Evolutionary conservation across 192 early-diverging fungal genomes (phyloP), one percentile per base, ranked within the genome.

Genomic region (Entomortierella parvispora): DNA sequence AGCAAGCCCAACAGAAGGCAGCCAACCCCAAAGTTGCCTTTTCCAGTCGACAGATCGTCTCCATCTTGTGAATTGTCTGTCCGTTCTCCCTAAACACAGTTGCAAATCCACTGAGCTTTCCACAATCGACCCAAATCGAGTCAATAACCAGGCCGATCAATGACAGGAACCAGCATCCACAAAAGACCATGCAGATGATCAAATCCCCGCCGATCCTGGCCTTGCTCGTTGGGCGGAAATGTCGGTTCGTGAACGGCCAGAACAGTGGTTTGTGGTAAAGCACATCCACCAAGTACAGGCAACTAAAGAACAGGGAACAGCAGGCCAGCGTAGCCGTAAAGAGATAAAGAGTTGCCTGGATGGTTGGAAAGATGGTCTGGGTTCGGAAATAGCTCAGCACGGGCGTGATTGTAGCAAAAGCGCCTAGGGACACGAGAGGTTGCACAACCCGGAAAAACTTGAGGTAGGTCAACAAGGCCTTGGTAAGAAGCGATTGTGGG

Each of bases 181-280:
- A 64, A 47, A 77, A 77, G 40, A 68, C 53, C 65, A 77, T 77
- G 40, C 65, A 77, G 45, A 77, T 55, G 4, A 77, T 68, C 61
- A 77, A 37, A 53, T 77, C 74, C 1, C 65, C 74, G 0, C 74
- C 74, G 18, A 77, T 77, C 40, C 74, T 51, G 5, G 66, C 74
- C 23, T 37, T 62, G 26, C 65, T 68, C 1, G 74, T 68, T 15
- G 47, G 53, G 23, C 74, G 65, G 55, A 77, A 68, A 52, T 77
- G 60, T 46, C 47, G 51, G 48, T 77, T 56, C 7, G 65, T 77
- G 11, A 77, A 77, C 10, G 74, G 74, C 74, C 74, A 77, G 51
- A 77, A 77, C 9, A 77, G 22, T 4, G 74, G 74, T 63, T 77
- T 77, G 28, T 58, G 59, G 23, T 68, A 68, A 11, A 77, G 10